These are phyloP conservation scores for Scenedesmus sp. DNA, from an alignment of 163 green algal species.

Conservation along the genomic window DNA sequence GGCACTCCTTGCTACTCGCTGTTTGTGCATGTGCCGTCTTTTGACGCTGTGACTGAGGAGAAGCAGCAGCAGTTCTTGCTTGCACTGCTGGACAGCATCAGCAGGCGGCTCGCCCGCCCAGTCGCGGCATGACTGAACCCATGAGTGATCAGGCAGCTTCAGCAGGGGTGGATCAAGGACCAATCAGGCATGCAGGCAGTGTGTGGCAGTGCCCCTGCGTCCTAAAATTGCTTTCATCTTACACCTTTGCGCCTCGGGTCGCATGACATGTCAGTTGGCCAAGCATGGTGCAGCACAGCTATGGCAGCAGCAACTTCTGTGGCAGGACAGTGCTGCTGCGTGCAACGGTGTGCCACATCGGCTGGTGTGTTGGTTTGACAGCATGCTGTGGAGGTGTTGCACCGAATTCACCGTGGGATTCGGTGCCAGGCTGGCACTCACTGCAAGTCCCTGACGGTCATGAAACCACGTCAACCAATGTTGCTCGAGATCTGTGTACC, in stretches of 20 bases:
- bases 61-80: constrained; percentile 64
- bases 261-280: too few species aligned
- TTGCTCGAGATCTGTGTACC: too few species aligned
- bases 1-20: constrained; percentile 50
- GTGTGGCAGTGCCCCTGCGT: too few species aligned
- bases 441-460: neutral
- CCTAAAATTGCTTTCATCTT: too few species aligned
- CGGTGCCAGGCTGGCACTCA: neutral
- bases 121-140: neutral
- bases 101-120: neutral
- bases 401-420: neutral
- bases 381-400: neutral
- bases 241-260: too few species aligned
- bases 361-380: neutral
- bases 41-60: constrained; percentile 49
- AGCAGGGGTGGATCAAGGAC: too few species aligned
- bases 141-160: neutral
- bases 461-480: neutral
- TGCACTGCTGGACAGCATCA: constrained; percentile 56
- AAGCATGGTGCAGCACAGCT: too few species aligned
- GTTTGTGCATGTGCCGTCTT: constrained; percentile 76
- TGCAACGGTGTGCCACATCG: neutral
- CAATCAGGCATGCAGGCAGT: too few species aligned
- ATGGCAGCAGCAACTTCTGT: neutral
- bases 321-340: neutral